Evolutionary conservation across 1,284 basidiomycete species (phyloP).

Genomic region (Ustilago bromivora): DNA sequence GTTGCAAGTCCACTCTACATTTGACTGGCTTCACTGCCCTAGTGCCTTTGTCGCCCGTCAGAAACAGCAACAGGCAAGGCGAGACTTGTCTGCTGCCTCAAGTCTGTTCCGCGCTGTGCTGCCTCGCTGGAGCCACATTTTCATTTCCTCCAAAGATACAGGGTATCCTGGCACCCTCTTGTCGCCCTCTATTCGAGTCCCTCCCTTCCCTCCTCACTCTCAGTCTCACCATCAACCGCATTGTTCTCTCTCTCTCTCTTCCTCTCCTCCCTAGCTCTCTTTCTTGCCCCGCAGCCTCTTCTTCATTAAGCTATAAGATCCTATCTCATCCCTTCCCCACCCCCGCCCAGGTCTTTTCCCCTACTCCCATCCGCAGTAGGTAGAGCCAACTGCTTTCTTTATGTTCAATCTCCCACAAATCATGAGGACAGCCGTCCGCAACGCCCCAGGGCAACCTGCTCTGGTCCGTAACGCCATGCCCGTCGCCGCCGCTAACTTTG

Average conservation of each 20-base stretch:
- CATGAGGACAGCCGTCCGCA: slow-evolving; percentile 48
- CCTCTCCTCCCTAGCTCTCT: slow-evolving; percentile 1
- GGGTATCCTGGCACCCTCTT: slow-evolving; percentile 5
- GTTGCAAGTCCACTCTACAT: slow-evolving; percentile 27
- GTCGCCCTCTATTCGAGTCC: slow-evolving; percentile 6
- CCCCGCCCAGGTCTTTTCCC: slow-evolving; percentile 25
- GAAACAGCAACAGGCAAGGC: not conserved
- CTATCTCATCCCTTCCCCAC: slow-evolving; percentile 12
- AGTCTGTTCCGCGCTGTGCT: slow-evolving; percentile 6
- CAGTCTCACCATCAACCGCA: too few species aligned
- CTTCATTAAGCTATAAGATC: slow-evolving; percentile 32
- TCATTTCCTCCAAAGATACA: slow-evolving; percentile 24
- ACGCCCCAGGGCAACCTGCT: slow-evolving; percentile 29
- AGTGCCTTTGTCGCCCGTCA: not conserved
- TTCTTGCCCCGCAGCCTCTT: slow-evolving; percentile 8
- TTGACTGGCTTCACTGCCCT: slow-evolving; percentile 10
- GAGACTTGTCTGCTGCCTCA: slow-evolving; percentile 31
- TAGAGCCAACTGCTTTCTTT: slow-evolving; percentile 31
- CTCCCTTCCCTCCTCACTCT: not conserved
- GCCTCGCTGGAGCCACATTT: slow-evolving; percentile 11
- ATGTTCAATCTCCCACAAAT: slow-evolving; percentile 38
- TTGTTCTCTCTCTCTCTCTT: not conserved
- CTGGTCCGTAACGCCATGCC: slow-evolving; percentile 37
- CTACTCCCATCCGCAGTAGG: slow-evolving; percentile 32
- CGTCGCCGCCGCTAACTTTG: slow-evolving; percentile 41